Evolutionary conservation across 176 grass and related monocot species (phyloP).

Genomic region (Urochloa ruziziensis): DNA sequence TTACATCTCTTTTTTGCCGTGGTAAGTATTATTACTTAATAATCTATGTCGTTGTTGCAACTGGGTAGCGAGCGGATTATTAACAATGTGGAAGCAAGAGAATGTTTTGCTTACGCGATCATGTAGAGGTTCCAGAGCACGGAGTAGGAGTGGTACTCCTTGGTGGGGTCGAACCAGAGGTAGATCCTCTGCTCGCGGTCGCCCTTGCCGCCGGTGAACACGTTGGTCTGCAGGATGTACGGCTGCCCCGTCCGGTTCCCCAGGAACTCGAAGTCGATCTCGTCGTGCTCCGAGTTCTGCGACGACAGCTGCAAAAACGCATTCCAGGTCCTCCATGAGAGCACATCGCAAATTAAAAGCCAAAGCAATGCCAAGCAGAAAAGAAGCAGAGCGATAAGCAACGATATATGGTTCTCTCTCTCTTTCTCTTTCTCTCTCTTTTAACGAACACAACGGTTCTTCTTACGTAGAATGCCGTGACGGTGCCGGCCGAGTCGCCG

Average conservation of each 20-base stretch:
- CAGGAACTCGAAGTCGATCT: constrained; percentile 88
- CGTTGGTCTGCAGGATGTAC: constrained; percentile 92
- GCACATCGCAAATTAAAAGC: too few species aligned
- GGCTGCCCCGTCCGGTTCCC: constrained; percentile 77
- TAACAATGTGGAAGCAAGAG: background rate
- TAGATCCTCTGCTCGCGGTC: constrained; percentile 87
- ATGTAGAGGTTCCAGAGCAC: constrained; percentile 91
- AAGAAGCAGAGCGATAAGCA: too few species aligned
- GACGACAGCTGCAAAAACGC: constrained; percentile 47
- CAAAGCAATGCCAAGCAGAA: background rate
- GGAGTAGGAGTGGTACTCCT: constrained; percentile 82
- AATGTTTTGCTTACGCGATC: constrained; percentile 46
- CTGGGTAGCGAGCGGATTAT: fast-evolving
- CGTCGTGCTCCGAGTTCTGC: constrained; percentile 87
- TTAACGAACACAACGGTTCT: too few species aligned
- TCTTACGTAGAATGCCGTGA: constrained; percentile 73
- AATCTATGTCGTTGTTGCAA: too few species aligned
- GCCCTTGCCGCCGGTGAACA: constrained; percentile 77
- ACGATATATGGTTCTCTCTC: too few species aligned
- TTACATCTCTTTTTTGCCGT: background rate
- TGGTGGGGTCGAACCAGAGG: constrained; percentile 89
- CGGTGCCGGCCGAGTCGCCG: constrained; percentile 78
- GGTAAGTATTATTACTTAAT: background rate
- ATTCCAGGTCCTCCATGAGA: too few species aligned
- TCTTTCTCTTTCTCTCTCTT: too few species aligned